Evolutionary conservation across 139 green algal genomes (phyloP).

Genomic region (Tetratostichococcus sp.): DNA sequence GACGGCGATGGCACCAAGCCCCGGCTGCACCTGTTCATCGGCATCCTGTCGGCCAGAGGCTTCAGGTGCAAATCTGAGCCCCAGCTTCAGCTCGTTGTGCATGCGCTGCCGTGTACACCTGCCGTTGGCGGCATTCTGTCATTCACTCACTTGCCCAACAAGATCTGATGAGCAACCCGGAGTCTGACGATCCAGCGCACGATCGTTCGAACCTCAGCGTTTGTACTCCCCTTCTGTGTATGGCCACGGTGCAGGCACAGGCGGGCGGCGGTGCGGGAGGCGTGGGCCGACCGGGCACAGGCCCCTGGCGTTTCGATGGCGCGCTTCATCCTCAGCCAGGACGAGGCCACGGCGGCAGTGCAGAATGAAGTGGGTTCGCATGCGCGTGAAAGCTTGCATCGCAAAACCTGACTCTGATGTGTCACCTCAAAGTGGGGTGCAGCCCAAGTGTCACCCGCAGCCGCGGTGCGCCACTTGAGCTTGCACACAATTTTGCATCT

Average conservation of each 20-base stretch:
- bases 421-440: too few species aligned
- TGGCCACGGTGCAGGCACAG: background rate
- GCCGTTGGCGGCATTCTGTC: too few species aligned
- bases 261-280: slow-evolving; percentile 39
- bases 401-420: too few species aligned
- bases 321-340: slow-evolving; percentile 45
- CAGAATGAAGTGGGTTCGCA: background rate
- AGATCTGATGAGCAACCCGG: too few species aligned
- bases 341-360: slow-evolving; percentile 42
- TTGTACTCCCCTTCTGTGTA: background rate
- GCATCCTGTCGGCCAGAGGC: slow-evolving; percentile 39
- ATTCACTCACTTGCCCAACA: too few species aligned
- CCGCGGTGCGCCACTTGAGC: too few species aligned
- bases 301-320: slow-evolving; percentile 15
- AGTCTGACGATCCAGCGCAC: too few species aligned
- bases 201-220: background rate
- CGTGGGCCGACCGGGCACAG: slow-evolving; percentile 34
- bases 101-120: background rate
- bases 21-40: slow-evolving; percentile 38
- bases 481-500: too few species aligned
- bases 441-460: too few species aligned
- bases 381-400: too few species aligned
- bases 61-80: slow-evolving; percentile 22
- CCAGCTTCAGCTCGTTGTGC: background rate
- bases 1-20: background rate